Evolutionary conservation across 176 grass and related monocot genomes (phyloP).

Genomic region (Miscanthus lutarioriparius): DNA sequence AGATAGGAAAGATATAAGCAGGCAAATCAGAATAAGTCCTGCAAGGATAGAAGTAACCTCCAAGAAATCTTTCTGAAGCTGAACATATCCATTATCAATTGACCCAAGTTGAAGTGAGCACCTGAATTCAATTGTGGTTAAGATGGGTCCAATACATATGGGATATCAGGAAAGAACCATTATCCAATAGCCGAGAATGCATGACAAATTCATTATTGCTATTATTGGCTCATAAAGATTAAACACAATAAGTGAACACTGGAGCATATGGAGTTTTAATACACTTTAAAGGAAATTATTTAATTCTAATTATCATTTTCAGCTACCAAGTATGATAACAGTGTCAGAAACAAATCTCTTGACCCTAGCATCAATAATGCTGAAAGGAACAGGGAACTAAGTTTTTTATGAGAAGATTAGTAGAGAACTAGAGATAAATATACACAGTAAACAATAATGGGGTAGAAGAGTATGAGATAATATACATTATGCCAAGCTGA

Average conservation of each 20-base stretch:
- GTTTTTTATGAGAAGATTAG: neutral
- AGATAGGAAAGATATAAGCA: slow-evolving; percentile 14
- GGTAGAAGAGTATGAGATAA: neutral
- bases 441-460: neutral
- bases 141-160: slow-evolving; percentile 12
- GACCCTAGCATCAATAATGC: slow-evolving; percentile 9
- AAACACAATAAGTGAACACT: neutral
- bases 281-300: neutral
- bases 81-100: slow-evolving; percentile 65
- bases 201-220: slow-evolving; percentile 9
- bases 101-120: slow-evolving; percentile 54
- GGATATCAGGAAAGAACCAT: neutral
- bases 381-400: slow-evolving; percentile 12
- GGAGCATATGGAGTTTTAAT: neutral
- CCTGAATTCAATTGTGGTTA: slow-evolving; percentile 47
- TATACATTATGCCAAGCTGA: slow-evolving; percentile 7
- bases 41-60: slow-evolving; percentile 58
- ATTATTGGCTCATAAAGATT: neutral
- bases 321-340: slow-evolving; percentile 1
- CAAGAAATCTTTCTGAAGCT: slow-evolving; percentile 81
- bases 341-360: slow-evolving; percentile 16
- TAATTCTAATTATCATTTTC: neutral
- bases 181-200: neutral
- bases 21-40: slow-evolving; percentile 27
- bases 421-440: neutral